Evolutionary conservation across 495 filamentous ascomycete genomes (phyloP).

Genomic region (Neurospora sp.): DNA sequence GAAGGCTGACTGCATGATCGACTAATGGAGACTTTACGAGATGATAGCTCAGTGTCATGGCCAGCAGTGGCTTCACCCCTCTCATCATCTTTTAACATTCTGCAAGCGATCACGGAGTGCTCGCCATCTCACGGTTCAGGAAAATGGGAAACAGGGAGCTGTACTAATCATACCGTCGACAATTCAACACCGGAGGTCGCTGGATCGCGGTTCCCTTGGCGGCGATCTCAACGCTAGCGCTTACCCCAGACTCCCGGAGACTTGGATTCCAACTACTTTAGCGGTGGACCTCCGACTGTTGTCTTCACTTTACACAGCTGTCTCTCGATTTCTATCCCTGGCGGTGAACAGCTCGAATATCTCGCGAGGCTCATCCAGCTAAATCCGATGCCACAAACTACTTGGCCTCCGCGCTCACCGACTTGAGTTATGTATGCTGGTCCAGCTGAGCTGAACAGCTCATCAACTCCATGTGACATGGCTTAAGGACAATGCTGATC

Average conservation of each 20-base stretch:
- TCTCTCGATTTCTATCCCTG: background rate
- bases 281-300: background rate
- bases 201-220: background rate
- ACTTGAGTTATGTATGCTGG: background rate
- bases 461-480: background rate
- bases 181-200: background rate
- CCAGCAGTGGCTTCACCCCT: background rate
- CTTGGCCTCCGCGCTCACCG: background rate
- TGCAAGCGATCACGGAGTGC: background rate
- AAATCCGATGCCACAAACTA: background rate
- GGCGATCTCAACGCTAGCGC: background rate
- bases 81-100: background rate
- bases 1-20: background rate
- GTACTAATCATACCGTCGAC: background rate
- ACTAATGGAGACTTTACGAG: background rate
- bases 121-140: background rate
- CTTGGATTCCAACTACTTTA: background rate
- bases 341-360: background rate
- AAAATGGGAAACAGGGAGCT: background rate
- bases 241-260: background rate
- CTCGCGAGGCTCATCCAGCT: background rate
- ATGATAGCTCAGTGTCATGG: background rate
- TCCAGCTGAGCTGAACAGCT: background rate
- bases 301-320: background rate
- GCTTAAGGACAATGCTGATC: background rate